Evolutionary conservation across 164 flowering plant genomes (phyloP), one percentile per base, ranked within the genome.

Genomic region (Magnolia sinica): DNA sequence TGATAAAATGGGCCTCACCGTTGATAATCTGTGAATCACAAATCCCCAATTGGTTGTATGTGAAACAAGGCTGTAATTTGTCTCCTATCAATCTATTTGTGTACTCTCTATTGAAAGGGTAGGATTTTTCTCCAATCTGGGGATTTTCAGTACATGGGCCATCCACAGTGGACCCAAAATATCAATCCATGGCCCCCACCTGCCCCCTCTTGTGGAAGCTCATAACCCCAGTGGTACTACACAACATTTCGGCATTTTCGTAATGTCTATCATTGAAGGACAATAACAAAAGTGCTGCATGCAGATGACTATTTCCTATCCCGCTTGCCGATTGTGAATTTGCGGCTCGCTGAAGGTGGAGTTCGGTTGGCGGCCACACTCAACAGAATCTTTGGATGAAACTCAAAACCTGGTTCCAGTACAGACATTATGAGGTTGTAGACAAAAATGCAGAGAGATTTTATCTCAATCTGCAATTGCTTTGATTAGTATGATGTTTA

Each of bases 321-420:
- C 6, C 91, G 97, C 4, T 52, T 78, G 29, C 93, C 93, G 1
- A 84, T 86, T 8, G 87, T 91, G 66, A 73, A 88, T 61, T 52
- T 80, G 79, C 84, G 92, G 58, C 81, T 92, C 55, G 97, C 97
- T 73, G 91, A 94, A 80, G 92, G 86, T 29, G 97, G 91, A 70
- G 96, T 92, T 64, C 88, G 98, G 8, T 77, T 94, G 82, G 97
- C 97, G 18, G 92, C 97, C 23, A 88, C 91, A 9, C 91, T 94
- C 79, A 94, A 92, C 76, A 91, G 92, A 10, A 87, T 92, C 14
- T 89, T 93, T 70, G 84, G 86, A 50, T 87, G 82, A 89, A 29
- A 55, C 61, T 16, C 61, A 55, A 31, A 29, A 31, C 9, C 71
- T 68, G 45, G 68, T 10, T 65, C 13, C 13, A 23, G 20, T 37